Evolutionary conservation across 2,329 filamentous ascomycete species (phyloP), one percentile per base, ranked within the genome.

Genomic region (Helicocarpus griseus): DNA sequence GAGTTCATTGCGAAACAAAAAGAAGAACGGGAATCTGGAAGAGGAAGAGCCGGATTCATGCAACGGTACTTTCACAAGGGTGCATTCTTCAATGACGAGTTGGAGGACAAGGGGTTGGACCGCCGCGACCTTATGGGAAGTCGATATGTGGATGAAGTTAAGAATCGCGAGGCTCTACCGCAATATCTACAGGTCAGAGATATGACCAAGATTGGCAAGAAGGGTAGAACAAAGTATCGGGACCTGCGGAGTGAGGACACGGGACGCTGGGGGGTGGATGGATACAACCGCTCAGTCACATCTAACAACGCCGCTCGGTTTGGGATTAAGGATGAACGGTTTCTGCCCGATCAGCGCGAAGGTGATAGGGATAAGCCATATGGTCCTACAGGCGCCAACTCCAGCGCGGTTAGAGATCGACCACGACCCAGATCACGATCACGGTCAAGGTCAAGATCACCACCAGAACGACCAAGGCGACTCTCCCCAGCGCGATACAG

Each of bases 61-160:
- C 90, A 96, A 65, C 89, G 90, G 65, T 98, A 97, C 73, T 90
- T 88, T 69, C 93, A 98, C 76, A 91, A 90, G 72, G 93, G 93
- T 46, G 93, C 93, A 14, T 98, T 97, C 73, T 97, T 88, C 74
- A 86, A 86, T 58, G 88, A 90, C 49, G 87, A 94, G 60, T 78
- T 83, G 48, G 81, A 83, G 59, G 82, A 81, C 14, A 82, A 87
- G 56, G 87, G 88, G 0, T 74, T 96, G 43, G 83, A 87, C 56
- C 79, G 84, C 63, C 78, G 93, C 44, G 87, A 96, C 64, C 77
- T 96, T 57, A 95, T 95, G 81, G 90, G 90, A 13, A 80, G 85
- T 2, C 76, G 80, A 48, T 94, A 93, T 60, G 82, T 79, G 47
- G 91, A 97, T 65, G 89, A 96, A 55, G 81, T 91, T 54, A 77